Conservation (phyloP, 345 rosid species). For the Stellera chamaejasme region DNA sequence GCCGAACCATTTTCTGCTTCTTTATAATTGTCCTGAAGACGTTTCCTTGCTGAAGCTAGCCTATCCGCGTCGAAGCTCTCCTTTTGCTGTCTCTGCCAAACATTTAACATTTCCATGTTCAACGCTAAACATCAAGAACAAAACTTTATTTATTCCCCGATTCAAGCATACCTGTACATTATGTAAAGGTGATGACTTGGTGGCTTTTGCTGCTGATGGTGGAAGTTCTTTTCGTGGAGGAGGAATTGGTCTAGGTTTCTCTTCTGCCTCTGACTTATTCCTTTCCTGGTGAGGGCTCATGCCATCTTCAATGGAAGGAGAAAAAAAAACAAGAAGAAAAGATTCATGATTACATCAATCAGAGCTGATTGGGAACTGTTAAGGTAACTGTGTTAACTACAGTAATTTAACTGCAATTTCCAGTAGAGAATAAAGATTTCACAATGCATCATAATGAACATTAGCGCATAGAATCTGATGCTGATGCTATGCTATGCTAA, state of each 20-base stretch:
- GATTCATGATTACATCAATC: slow-evolving; percentile 8
- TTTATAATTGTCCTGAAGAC: slow-evolving; percentile 85
- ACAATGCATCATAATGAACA: no score
- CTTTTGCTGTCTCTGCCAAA: slow-evolving; percentile 63
- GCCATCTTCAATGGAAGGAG: slow-evolving; percentile 39
- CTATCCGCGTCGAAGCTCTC: slow-evolving; percentile 50
- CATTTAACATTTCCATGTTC: slow-evolving; percentile 11
- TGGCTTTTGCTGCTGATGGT: slow-evolving; percentile 35
- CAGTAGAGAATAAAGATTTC: no score
- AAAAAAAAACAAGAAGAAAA: slow-evolving; percentile 1
- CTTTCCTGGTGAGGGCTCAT: slow-evolving; percentile 66
- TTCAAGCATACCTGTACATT: slow-evolving; percentile 34
- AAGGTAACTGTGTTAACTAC: no score
- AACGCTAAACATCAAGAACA: slow-evolving; percentile 7
- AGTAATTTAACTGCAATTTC: no score
- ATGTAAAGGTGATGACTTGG: slow-evolving; percentile 45
- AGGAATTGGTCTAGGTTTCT: slow-evolving; percentile 40
- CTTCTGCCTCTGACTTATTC: slow-evolving; percentile 64
- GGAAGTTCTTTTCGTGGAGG: slow-evolving; percentile 47
- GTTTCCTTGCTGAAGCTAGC: slow-evolving; percentile 64
- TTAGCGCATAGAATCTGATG: slow-evolving; percentile 32
- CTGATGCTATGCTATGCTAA: slow-evolving; percentile 9
- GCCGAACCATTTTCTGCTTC: slow-evolving; percentile 85
- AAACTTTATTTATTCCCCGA: background rate
- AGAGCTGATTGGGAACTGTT: background rate